Evolutionary conservation across 345 rosid genomes (phyloP).

Genomic region (Murraya paniculata): DNA sequence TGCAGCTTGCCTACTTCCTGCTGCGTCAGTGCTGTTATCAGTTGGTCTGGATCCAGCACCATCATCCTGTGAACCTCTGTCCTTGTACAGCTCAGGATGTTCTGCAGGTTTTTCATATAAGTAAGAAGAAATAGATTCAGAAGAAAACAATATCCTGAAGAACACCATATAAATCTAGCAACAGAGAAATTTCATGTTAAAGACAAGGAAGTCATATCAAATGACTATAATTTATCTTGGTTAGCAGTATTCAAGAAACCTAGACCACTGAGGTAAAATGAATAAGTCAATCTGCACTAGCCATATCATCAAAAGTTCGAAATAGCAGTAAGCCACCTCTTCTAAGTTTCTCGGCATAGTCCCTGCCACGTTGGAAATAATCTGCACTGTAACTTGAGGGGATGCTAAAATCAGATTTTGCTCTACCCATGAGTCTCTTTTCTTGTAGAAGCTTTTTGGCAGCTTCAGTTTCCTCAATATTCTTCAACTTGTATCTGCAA

Average conservation of each 20-base stretch:
- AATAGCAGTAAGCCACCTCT: conserved; percentile 51
- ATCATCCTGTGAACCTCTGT: conserved; percentile 41
- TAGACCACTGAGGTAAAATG: background rate
- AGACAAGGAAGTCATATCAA: background rate
- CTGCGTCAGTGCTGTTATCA: conserved; percentile 47
- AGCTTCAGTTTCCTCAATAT: conserved; percentile 98
- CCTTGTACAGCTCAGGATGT: conserved; percentile 94
- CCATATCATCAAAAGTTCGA: background rate
- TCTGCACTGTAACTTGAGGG: conserved; percentile 98
- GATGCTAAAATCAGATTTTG: conserved; percentile 70
- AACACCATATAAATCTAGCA: background rate
- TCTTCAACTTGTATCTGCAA: conserved; percentile 80
- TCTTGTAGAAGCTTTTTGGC: conserved; percentile 97
- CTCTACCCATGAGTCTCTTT: conserved; percentile 71
- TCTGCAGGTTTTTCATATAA: conserved; percentile 41
- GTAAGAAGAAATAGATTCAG: background rate
- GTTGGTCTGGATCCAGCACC: conserved; percentile 56
- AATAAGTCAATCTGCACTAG: background rate
- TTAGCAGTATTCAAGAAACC: background rate
- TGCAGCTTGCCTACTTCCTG: conserved; percentile 87
- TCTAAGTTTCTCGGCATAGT: conserved; percentile 92
- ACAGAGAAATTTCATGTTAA: background rate
- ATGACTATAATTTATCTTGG: background rate
- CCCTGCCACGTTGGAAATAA: conserved; percentile 89
- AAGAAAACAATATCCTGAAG: background rate